These are phyloP conservation scores for Penicillium fuscoglaucum DNA, from an alignment of 2,329 filamentous ascomycete species.

Conservation along the genomic window DNA sequence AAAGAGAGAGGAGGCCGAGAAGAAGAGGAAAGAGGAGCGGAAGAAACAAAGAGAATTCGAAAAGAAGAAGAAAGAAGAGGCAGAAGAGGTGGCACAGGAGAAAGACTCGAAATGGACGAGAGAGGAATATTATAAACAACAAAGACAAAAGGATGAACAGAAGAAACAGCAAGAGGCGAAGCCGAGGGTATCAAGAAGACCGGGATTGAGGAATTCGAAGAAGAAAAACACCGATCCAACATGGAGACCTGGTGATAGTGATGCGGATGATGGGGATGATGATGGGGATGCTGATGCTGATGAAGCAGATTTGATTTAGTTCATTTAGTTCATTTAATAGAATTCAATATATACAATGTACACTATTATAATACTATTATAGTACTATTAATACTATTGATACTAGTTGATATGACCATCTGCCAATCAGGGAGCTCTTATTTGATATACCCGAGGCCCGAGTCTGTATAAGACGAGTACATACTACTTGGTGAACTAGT, in stretches of 20 bases:
- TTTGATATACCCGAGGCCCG: conserved; percentile 14
- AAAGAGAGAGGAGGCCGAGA: not conserved
- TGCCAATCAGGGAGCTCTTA: conserved; percentile 14
- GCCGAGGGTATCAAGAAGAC: not conserved
- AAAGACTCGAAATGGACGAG: not conserved
- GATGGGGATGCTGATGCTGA: not conserved
- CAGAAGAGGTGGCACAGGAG: not conserved
- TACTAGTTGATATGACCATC: conserved; percentile 8
- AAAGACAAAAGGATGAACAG: not conserved
- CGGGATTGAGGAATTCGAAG: not conserved
- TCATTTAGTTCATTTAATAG: not conserved
- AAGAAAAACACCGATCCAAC: conserved; percentile 4
- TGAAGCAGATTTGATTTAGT: not conserved
- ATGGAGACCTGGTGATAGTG: not conserved
- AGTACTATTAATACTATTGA: not conserved
- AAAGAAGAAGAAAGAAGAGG: not conserved
- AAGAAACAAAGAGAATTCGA: not conserved
- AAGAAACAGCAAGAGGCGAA: not conserved
- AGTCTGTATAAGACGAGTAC: conserved; percentile 4
- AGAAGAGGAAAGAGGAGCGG: not conserved
- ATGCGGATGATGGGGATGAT: not conserved
- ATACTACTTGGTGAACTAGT: too few relatives aligned
- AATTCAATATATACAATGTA: not conserved
- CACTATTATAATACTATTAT: too few relatives aligned
- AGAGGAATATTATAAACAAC: not conserved